phyloP scores from a whole-genome alignment of 2,329 filamentous ascomycete species.

The Trichoderma koningiopsis region DNA sequence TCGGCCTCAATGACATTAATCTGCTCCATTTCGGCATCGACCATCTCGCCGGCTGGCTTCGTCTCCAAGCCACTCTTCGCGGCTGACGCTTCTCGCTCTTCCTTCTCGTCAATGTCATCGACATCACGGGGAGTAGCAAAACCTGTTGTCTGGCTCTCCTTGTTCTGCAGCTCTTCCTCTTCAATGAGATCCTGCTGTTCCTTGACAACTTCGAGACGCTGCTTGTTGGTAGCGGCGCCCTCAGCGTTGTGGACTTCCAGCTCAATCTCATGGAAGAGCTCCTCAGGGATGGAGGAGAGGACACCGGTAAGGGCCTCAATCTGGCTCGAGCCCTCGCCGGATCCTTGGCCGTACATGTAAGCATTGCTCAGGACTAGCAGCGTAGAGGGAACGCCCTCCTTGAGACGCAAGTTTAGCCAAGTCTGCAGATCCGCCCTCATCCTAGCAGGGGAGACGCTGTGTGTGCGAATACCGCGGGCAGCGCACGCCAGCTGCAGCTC shows the following conservation, averaged over 20 bases:
- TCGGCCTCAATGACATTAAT: slow-evolving; percentile 35
- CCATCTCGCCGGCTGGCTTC: slow-evolving; percentile 55
- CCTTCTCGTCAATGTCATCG: slow-evolving; percentile 93
- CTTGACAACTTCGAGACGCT: slow-evolving; percentile 95
- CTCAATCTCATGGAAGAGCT: slow-evolving; percentile 99
- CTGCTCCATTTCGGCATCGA: slow-evolving; percentile 57
- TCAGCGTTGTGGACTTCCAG: slow-evolving; percentile 96
- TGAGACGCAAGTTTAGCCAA: slow-evolving; percentile 91
- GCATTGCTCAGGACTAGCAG: slow-evolving; percentile 95
- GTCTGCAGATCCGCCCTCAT: slow-evolving; percentile 88
- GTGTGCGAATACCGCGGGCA: slow-evolving; percentile 87
- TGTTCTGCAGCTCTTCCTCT: slow-evolving; percentile 91
- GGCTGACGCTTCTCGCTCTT: slow-evolving; percentile 64
- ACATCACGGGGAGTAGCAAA: slow-evolving; percentile 78
- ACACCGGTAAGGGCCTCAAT: slow-evolving; percentile 93
- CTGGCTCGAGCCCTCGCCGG: slow-evolving; percentile 84
- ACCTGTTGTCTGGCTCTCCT: slow-evolving; percentile 74
- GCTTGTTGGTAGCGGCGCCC: slow-evolving; percentile 97
- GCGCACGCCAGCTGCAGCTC: slow-evolving; percentile 93
- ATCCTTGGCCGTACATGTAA: slow-evolving; percentile 91
- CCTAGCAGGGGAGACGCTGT: slow-evolving; percentile 85
- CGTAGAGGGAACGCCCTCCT: slow-evolving; percentile 93
- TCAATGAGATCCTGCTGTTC: slow-evolving; percentile 98
- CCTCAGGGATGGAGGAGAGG: slow-evolving; percentile 91
- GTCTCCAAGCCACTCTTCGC: slow-evolving; percentile 50